Evolutionary conservation across 2,329 filamentous ascomycete genomes (phyloP), one percentile per base, ranked within the genome.

Genomic region (Fusarium decemcellulare): DNA sequence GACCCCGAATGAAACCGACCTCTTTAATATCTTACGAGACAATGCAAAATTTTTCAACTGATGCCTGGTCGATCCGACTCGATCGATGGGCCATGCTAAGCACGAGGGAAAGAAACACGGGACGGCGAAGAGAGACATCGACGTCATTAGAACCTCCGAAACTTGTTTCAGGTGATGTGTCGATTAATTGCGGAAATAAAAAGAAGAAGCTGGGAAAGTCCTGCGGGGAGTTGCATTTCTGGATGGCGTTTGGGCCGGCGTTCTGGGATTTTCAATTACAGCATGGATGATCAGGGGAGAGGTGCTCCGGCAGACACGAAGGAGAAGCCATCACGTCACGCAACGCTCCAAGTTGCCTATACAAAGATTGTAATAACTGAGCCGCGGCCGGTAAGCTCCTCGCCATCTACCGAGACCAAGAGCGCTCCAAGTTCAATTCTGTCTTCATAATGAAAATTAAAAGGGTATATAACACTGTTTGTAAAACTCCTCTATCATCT

Each of bases 381-480:
- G 67, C 59, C 58, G 54, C 47, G 66, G 57, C 51, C 44, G 52
- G 63, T 63, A 43, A 44, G 37, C 40, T 59, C 42, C 29, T 40
- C 29, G 44, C 51, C 40, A 62, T 34, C 37, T 43, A 44, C 43
- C 23, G 61, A 65, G 37, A 44, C 36, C 56, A 61, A 46, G 63
- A 44, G 57, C 37, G 62, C 62, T 59, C 15, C 62, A 69, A 68
- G 32, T 68, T 65, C 40, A 67, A 60, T 63, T 67, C 59, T 67
- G 42, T 58, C 37, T 67, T 54, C 46, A 47, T 59, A 70, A 72
- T 57, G 57, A 58, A 61, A 64, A 59, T 59, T 57, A 23, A 57
- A 68, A 58, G 69, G 70, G 71, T 73, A 72, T 73, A 71, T 72
- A 66, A 62, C 51, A 68, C 61, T 71, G 52, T 37, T 67, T 56